Evolutionary conservation across 2,329 filamentous ascomycete genomes (phyloP).

Genomic region (Macrophomina phaseolina): DNA sequence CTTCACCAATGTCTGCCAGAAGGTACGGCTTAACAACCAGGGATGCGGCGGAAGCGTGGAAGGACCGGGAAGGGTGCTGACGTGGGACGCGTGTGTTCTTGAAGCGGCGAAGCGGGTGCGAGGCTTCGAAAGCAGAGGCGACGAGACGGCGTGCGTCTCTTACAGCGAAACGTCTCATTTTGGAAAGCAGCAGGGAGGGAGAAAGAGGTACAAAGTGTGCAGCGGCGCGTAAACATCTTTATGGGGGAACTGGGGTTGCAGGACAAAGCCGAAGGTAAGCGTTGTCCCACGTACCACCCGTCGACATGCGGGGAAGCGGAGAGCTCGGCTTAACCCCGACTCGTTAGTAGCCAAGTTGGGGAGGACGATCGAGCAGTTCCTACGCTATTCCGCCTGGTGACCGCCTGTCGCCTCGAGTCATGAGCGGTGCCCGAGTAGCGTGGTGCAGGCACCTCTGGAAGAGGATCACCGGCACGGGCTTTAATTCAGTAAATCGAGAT

Average conservation of each 20-base stretch:
- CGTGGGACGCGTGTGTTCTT: conserved; percentile 15
- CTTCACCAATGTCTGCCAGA: conserved; percentile 85
- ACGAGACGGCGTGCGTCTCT: conserved; percentile 4
- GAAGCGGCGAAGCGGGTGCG: conserved; percentile 17
- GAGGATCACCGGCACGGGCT: background rate
- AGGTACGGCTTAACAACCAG: conserved; percentile 76
- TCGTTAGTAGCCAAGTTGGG: background rate
- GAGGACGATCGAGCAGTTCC: conserved; percentile 5
- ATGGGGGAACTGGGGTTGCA: conserved; percentile 10
- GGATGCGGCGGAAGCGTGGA: conserved; percentile 41
- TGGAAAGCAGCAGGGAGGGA: background rate
- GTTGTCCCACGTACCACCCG: background rate
- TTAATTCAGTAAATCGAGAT: conserved; percentile 5
- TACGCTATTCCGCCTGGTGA: background rate
- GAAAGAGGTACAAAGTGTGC: background rate
- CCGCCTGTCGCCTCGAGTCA: conserved; percentile 4
- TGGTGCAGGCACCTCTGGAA: conserved; percentile 13
- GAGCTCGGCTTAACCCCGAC: conserved; percentile 10
- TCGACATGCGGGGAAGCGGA: conserved; percentile 23
- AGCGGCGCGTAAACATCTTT: conserved; percentile 18
- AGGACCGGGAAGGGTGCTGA: conserved; percentile 15
- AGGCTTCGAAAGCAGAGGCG: background rate
- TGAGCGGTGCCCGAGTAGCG: background rate
- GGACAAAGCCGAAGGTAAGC: conserved; percentile 28
- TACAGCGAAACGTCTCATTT: conserved; percentile 21